phyloP scores from a whole-genome alignment of 2,329 filamentous ascomycete genomes.

The Thermothelomyces thermophilus region DNA sequence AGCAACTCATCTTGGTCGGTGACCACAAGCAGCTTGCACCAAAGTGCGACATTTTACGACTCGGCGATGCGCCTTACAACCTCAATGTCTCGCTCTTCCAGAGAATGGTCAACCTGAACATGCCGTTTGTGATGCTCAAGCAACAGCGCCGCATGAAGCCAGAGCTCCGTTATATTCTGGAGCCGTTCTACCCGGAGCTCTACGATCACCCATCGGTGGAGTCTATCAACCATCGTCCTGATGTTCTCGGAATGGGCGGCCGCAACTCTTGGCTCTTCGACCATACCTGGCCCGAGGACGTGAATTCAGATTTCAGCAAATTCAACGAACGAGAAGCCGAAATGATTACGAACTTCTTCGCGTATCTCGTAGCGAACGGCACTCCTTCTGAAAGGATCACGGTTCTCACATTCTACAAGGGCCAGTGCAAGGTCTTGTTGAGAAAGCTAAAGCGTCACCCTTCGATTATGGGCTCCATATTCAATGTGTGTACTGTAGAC shows the following conservation, averaged over 20 bases:
- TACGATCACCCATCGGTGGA: conserved; percentile 39
- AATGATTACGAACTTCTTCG: conserved; percentile 68
- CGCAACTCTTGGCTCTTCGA: conserved; percentile 37
- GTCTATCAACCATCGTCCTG: conserved; percentile 29
- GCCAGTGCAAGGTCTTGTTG: conserved; percentile 63
- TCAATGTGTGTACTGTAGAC: conserved; percentile 74
- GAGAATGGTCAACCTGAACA: conserved; percentile 58
- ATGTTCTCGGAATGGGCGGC: conserved; percentile 37
- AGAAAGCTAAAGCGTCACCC: conserved; percentile 35
- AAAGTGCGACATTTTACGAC: conserved; percentile 54
- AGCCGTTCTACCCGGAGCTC: conserved; percentile 41
- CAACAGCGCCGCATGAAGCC: conserved; percentile 59
- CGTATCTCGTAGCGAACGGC: conserved; percentile 66
- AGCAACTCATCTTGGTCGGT: conserved; percentile 57
- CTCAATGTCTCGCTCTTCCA: conserved; percentile 75
- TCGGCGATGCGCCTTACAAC: conserved; percentile 55
- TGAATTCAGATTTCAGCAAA: conserved; percentile 57
- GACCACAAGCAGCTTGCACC: conserved; percentile 76
- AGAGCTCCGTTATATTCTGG: conserved; percentile 38
- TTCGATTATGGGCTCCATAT: conserved; percentile 25
- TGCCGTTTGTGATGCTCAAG: conserved; percentile 58
- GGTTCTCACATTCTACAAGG: conserved; percentile 81
- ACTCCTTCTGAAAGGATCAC: conserved; percentile 58
- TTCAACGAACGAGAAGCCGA: conserved; percentile 65
- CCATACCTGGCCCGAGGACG: conserved; percentile 55